Conservation (phyloP, 2,329 filamentous ascomycete genomes). For the Acephala macrosclerotiorum region DNA sequence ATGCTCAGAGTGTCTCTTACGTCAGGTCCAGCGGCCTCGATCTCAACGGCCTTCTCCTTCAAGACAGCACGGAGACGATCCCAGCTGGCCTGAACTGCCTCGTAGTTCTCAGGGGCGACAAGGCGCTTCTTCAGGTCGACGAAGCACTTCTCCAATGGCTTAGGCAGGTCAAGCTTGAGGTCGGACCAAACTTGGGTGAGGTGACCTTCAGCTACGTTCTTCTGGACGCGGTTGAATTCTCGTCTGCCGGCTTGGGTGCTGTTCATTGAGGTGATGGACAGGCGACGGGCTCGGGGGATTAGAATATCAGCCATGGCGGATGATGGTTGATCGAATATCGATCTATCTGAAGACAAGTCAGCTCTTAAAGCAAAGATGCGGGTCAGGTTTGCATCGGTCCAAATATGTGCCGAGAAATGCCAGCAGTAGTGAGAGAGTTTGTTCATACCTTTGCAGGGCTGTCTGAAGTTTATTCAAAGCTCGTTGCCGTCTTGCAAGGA, state of each 20-base stretch:
- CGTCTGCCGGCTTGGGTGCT: neutral
- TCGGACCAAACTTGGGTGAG: neutral
- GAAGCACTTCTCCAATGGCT: constrained; percentile 13
- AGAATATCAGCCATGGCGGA: neutral
- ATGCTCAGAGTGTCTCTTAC: neutral
- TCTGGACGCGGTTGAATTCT: neutral
- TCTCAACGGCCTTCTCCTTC: constrained; percentile 15
- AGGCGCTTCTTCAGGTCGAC: constrained; percentile 20
- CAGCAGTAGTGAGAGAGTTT: neutral
- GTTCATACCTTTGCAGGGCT: neutral
- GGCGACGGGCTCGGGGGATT: neutral
- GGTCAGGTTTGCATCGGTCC: neutral
- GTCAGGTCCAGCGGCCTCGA: constrained; percentile 11
- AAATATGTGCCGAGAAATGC: neutral
- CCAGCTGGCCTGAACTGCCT: constrained; percentile 20
- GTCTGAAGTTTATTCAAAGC: neutral
- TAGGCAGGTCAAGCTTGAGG: constrained; percentile 11
- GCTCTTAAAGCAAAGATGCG: neutral
- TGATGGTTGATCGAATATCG: neutral
- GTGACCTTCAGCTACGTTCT: neutral
- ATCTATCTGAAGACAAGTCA: neutral
- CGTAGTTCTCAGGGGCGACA: constrained; percentile 13
- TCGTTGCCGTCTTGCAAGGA: neutral
- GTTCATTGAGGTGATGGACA: neutral
- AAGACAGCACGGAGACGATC: constrained; percentile 17